Evolutionary conservation across 768 basidiomycete species (phyloP).

Genomic region (Multifurca ochricompacta): DNA sequence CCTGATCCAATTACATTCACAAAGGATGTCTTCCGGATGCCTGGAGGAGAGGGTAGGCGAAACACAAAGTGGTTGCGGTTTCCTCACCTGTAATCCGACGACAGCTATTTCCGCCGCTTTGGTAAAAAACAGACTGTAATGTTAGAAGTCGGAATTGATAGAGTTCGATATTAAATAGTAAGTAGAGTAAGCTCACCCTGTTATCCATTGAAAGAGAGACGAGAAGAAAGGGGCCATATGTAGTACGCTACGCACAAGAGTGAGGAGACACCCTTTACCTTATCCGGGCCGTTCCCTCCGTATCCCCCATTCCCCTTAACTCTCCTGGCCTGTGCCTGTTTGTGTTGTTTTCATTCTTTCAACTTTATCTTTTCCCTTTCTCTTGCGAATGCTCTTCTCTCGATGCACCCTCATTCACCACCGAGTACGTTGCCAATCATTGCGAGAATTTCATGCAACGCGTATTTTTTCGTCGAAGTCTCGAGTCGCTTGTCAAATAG

Average conservation of each 20-base stretch:
- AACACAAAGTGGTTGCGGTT: not conserved
- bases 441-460: not conserved
- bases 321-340: not conserved
- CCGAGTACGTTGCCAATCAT: too few relatives aligned
- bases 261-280: too few relatives aligned
- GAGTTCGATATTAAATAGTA: not conserved
- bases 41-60: slow-evolving; percentile 31
- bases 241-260: too few relatives aligned
- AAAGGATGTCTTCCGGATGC: slow-evolving; percentile 95
- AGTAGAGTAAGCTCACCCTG: slow-evolving; percentile 38
- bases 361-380: not conserved
- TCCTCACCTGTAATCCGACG: slow-evolving; percentile 74
- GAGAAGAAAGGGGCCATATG: slow-evolving; percentile 22
- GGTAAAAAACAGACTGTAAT: slow-evolving; percentile 68
- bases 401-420: not conserved
- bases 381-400: slow-evolving; percentile 2
- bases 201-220: slow-evolving; percentile 51
- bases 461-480: not conserved
- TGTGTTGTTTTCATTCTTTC: not conserved
- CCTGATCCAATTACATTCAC: slow-evolving; percentile 88
- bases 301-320: too few relatives aligned
- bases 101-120: slow-evolving; percentile 84
- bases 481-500: not conserved
- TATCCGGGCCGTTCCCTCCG: too few relatives aligned
- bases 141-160: not conserved